Conservation (phyloP, 352 stramenopile species). For the Blastocystis sp. region DNA sequence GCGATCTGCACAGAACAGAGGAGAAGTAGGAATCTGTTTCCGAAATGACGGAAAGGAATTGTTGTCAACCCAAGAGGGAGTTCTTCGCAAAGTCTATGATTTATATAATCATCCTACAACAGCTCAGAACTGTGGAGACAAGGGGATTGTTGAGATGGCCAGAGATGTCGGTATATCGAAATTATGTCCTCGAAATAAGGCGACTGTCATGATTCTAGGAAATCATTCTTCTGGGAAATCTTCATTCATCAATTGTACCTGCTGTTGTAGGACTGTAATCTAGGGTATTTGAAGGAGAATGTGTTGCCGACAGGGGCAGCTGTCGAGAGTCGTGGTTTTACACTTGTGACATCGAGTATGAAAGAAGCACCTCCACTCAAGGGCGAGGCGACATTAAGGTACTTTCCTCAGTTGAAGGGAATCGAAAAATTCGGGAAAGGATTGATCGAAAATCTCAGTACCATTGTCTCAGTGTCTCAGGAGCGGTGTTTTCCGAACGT, state of each 20-base stretch:
- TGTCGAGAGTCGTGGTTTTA: constrained; percentile 73
- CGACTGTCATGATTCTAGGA: constrained; percentile 72
- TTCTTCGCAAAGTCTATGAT: constrained; percentile 42
- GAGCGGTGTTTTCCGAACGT: constrained; percentile 69
- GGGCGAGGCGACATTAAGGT: constrained; percentile 70
- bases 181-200: constrained; percentile 70
- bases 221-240: constrained; percentile 75
- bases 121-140: constrained; percentile 39
- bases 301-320: constrained; percentile 71
- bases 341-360: constrained; percentile 70
- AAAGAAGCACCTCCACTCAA: constrained; percentile 70
- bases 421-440: constrained; percentile 70
- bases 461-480: constrained; percentile 70
- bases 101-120: constrained; percentile 34
- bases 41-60: not conserved
- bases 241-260: constrained; percentile 74
- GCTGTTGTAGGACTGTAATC: not conserved
- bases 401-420: constrained; percentile 70
- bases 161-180: constrained; percentile 15
- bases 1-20: not conserved
- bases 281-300: constrained; percentile 68
- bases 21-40: not conserved
- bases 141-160: constrained; percentile 36
- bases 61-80: constrained; percentile 13
- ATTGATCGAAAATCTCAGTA: constrained; percentile 71